phyloP scores from a whole-genome alignment of 495 filamentous ascomycete genomes.

The Achaetomiella virescens region DNA sequence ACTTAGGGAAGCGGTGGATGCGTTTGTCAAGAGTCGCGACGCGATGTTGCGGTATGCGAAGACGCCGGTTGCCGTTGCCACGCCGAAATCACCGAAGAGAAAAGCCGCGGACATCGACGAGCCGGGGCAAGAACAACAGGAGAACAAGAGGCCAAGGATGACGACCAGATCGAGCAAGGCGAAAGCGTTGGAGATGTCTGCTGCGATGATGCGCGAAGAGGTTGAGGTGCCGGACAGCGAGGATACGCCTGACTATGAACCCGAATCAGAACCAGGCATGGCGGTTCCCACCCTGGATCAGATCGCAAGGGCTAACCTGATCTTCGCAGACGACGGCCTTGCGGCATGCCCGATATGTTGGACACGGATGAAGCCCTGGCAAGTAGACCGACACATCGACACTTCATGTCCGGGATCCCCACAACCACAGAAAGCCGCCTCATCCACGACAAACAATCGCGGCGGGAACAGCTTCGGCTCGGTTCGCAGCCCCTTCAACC shows the following conservation, averaged over 20 bases:
- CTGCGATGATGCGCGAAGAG: conserved; percentile 32
- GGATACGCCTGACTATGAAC: conserved; percentile 24
- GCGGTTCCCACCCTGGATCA: background rate
- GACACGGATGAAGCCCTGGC: conserved; percentile 64
- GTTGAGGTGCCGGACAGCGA: conserved; percentile 28
- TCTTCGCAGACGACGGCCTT: conserved; percentile 58
- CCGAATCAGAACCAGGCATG: conserved; percentile 25
- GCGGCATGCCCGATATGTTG: conserved; percentile 78
- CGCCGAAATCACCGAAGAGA: conserved; percentile 39
- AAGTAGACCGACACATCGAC: conserved; percentile 78
- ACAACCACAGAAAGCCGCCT: conserved; percentile 14
- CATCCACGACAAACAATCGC: conserved; percentile 16
- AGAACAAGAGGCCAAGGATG: conserved; percentile 43
- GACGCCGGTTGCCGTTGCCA: conserved; percentile 20
- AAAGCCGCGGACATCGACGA: conserved; percentile 47
- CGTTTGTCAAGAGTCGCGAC: conserved; percentile 61
- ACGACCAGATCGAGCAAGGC: conserved; percentile 39
- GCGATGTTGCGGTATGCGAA: conserved; percentile 56
- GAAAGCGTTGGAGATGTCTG: conserved; percentile 30
- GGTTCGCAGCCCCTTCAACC: conserved; percentile 4
- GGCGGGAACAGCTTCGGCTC: conserved; percentile 16
- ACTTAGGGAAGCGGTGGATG: conserved; percentile 76
- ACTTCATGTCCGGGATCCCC: conserved; percentile 41
- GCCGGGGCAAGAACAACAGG: conserved; percentile 16
- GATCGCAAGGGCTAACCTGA: conserved; percentile 20